These are phyloP conservation scores for Anastatica hierochuntica DNA, from an alignment of 345 rosid species.

Conservation along the genomic window DNA sequence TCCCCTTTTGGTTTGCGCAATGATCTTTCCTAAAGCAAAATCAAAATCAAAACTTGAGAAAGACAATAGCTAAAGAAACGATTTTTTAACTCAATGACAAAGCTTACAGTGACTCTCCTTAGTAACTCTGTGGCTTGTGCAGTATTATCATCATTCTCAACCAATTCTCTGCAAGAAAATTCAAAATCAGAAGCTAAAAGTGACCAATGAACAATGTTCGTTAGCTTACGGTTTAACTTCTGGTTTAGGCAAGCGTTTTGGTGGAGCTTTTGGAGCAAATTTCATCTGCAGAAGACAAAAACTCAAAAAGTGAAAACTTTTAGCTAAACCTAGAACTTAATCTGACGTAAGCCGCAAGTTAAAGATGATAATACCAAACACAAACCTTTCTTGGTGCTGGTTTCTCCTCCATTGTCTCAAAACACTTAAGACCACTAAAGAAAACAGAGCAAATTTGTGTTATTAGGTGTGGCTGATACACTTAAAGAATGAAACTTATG, in stretches of 20 bases:
- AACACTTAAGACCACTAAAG: no score
- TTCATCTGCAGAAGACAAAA: conserved; percentile 36
- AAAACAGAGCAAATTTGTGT: no score
- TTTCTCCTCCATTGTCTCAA: conserved; percentile 28
- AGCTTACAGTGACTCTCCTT: conserved; percentile 39
- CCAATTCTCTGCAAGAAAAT: conserved; percentile 43
- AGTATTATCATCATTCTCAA: conserved; percentile 35
- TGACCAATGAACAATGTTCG: background rate
- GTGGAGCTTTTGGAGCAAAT: conserved; percentile 69
- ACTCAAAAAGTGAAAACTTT: background rate
- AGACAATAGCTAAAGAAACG: background rate
- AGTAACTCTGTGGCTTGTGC: conserved; percentile 59
- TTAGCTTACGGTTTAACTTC: conserved; percentile 58
- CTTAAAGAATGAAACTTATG: no score
- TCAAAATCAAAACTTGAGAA: background rate
- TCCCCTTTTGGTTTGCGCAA: conserved; percentile 20
- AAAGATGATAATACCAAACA: background rate
- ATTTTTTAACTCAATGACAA: conserved; percentile 1
- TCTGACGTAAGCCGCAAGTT: no score
- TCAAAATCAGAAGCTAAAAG: background rate
- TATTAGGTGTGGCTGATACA: no score
- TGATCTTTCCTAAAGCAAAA: conserved; percentile 24
- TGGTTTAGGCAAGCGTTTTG: conserved; percentile 39
- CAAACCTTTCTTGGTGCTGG: conserved; percentile 24
- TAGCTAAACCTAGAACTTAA: conserved; percentile 2